phyloP scores from a whole-genome alignment of 495 filamentous ascomycete genomes.

The Podospora didyma region DNA sequence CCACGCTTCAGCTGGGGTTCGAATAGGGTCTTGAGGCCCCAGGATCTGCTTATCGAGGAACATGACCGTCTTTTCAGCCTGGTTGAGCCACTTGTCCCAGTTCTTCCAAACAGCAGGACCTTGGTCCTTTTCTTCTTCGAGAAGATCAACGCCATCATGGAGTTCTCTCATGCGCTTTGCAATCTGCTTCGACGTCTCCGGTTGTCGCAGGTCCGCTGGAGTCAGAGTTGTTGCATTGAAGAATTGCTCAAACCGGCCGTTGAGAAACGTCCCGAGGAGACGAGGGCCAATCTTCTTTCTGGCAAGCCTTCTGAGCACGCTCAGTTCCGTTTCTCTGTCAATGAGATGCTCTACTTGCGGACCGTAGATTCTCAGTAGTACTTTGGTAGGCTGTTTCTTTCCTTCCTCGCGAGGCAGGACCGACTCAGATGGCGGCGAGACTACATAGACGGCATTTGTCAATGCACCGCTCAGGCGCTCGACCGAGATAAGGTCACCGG shows the following conservation, averaged over 20 bases:
- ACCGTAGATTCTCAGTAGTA: constrained; percentile 89
- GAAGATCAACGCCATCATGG: constrained; percentile 86
- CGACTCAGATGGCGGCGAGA: constrained; percentile 69
- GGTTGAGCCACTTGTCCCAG: constrained; percentile 91
- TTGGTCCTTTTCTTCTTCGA: constrained; percentile 67
- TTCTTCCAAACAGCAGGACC: constrained; percentile 85
- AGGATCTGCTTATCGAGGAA: constrained; percentile 69
- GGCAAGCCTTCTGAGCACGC: constrained; percentile 79
- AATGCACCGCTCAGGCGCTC: constrained; percentile 86
- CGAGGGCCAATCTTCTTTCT: constrained; percentile 90
- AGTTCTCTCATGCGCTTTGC: constrained; percentile 98
- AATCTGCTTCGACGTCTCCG: constrained; percentile 84
- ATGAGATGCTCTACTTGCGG: constrained; percentile 95
- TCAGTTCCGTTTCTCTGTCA: constrained; percentile 84
- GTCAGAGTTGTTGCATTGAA: constrained; percentile 79
- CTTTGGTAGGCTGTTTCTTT: constrained; percentile 54
- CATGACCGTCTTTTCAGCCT: constrained; percentile 70
- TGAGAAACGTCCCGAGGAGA: constrained; percentile 87
- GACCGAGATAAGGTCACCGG: constrained; percentile 66
- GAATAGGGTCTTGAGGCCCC: constrained; percentile 11
- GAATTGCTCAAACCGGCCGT: constrained; percentile 96
- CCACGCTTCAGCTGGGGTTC: constrained; percentile 48
- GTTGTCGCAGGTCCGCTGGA: constrained; percentile 68
- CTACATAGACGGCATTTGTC: constrained; percentile 95
- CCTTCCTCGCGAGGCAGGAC: constrained; percentile 26